phyloP scores from a whole-genome alignment of 2,329 filamentous ascomycete genomes.

The Phyllosticta citriasiana region DNA sequence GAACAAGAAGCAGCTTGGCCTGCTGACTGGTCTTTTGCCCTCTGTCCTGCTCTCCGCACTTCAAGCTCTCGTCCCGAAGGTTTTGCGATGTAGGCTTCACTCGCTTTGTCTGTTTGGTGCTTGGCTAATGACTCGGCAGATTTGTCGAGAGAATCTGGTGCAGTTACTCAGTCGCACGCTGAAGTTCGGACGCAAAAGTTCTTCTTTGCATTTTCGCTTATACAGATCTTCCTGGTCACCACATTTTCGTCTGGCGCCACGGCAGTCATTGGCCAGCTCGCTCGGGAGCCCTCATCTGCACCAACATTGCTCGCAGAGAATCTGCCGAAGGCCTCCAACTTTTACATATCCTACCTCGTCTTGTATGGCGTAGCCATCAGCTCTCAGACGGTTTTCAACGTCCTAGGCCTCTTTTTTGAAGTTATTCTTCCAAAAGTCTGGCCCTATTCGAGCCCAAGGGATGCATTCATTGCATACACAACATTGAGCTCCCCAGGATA shows the following conservation, averaged over 20 bases:
- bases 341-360: constrained; percentile 33
- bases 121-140: constrained; percentile 17
- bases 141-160: constrained; percentile 28
- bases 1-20: constrained; percentile 31
- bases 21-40: constrained; percentile 38
- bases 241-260: constrained; percentile 29
- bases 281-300: constrained; percentile 21
- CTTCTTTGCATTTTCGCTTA: constrained; percentile 32
- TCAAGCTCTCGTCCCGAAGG: constrained; percentile 35
- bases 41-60: constrained; percentile 33
- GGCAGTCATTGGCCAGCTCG: constrained; percentile 38
- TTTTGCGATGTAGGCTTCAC: constrained; percentile 25
- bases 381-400: constrained; percentile 78
- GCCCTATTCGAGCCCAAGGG: constrained; percentile 28
- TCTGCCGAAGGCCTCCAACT: constrained; percentile 30
- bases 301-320: constrained; percentile 23
- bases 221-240: constrained; percentile 33
- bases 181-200: constrained; percentile 32
- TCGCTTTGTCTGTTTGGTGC: background rate
- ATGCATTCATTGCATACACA: constrained; percentile 35
- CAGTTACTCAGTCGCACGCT: constrained; percentile 32
- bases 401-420: constrained; percentile 71
- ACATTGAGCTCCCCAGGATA: constrained; percentile 34
- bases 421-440: constrained; percentile 52
- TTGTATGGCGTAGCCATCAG: constrained; percentile 49